A percentile compares a stretch with the other conserved stretches of the same genome.
These are phyloP conservation scores for Tricholoma furcatifolium DNA, from an alignment of 768 basidiomycete genomes.

Conservation along the genomic window DNA sequence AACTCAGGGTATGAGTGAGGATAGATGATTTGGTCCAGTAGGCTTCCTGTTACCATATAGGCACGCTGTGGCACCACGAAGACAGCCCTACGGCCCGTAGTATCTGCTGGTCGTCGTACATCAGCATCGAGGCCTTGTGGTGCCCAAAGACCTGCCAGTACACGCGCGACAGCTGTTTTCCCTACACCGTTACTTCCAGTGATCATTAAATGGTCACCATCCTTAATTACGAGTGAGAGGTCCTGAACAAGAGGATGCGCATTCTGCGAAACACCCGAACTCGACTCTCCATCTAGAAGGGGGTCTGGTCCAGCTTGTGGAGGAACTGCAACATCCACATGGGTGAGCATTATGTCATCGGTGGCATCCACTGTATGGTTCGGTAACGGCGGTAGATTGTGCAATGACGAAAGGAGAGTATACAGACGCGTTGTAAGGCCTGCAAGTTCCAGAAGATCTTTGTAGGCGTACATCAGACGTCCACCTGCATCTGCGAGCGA, in stretches of 20 bases:
- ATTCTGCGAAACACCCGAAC: constrained; percentile 18
- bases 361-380: constrained; percentile 29
- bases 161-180: constrained; percentile 85
- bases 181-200: constrained; percentile 93
- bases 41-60: constrained; percentile 85
- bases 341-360: constrained; percentile 57
- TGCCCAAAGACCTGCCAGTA: constrained; percentile 89
- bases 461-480: constrained; percentile 94
- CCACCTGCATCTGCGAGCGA: constrained; percentile 98
- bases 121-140: constrained; percentile 38
- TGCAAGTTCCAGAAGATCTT: constrained; percentile 92
- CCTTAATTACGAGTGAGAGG: constrained; percentile 58
- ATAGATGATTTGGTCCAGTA: constrained; percentile 94
- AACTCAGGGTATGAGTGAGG: constrained; percentile 83
- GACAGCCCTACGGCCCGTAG: constrained; percentile 48
- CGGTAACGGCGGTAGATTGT: constrained; percentile 63
- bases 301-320: constrained; percentile 9
- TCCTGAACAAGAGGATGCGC: constrained; percentile 62
- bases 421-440: constrained; percentile 91
- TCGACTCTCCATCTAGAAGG: not conserved
- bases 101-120: constrained; percentile 33
- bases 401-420: constrained; percentile 81
- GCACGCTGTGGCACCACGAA: constrained; percentile 91
- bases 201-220: constrained; percentile 89
- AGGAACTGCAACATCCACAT: constrained; percentile 75